Conservation (phyloP, 495 filamentous ascomycete genomes). For the Aspergillus bertholletiae region DNA sequence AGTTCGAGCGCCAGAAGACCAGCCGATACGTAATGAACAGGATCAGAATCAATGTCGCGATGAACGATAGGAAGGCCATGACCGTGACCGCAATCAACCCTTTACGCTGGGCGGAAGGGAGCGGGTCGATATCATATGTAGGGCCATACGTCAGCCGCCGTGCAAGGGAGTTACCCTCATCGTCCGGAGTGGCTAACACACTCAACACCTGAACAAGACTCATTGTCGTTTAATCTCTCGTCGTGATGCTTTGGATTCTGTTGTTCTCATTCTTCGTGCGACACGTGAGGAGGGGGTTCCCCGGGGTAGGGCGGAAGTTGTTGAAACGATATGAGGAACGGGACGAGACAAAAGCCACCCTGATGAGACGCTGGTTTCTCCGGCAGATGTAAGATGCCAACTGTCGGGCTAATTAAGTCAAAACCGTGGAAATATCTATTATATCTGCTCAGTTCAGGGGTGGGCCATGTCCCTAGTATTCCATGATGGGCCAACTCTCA, state of each 20-base stretch:
- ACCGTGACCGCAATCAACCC: slow-evolving; percentile 53
- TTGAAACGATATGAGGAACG: not conserved
- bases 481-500: not conserved
- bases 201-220: slow-evolving; percentile 20
- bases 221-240: slow-evolving; percentile 18
- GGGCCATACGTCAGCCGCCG: slow-evolving; percentile 15
- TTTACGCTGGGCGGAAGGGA: slow-evolving; percentile 45
- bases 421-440: not conserved
- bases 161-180: slow-evolving; percentile 14
- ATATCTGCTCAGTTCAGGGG: not conserved
- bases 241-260: not conserved
- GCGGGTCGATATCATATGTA: slow-evolving; percentile 35
- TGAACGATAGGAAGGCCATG: slow-evolving; percentile 58
- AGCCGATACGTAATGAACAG: slow-evolving; percentile 56
- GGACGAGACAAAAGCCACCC: not conserved
- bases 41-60: slow-evolving; percentile 50
- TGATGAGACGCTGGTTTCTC: not conserved
- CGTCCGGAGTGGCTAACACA: slow-evolving; percentile 15
- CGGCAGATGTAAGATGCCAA: slow-evolving; percentile 1
- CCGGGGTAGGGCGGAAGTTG: not conserved
- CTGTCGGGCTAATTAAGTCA: not conserved
- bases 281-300: not conserved
- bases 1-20: slow-evolving; percentile 51
- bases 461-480: not conserved
- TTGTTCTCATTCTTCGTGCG: slow-evolving; percentile 11